A percentile compares a stretch with the other conserved stretches of the same genome.
Evolutionary conservation across 306 rosid genomes (phyloP).

Genomic region (Comarum palustre): DNA sequence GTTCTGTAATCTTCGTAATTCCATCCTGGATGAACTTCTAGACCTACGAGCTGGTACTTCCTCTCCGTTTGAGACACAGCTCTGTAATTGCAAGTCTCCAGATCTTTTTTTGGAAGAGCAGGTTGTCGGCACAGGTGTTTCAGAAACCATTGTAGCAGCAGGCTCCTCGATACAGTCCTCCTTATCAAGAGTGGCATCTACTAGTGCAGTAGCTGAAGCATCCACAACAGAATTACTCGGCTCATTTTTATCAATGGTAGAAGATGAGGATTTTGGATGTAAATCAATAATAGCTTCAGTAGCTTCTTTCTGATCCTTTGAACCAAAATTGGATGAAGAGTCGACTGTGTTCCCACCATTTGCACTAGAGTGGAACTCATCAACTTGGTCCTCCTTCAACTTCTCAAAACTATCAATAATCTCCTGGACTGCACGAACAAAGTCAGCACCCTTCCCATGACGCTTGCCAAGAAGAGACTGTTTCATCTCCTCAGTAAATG

Average conservation of each 20-base stretch:
- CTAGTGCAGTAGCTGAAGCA: slow-evolving; percentile 44
- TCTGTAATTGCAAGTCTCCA: slow-evolving; percentile 39
- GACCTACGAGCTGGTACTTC: slow-evolving; percentile 48
- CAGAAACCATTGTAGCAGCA: slow-evolving; percentile 37
- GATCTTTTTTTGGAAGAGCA: slow-evolving; percentile 63
- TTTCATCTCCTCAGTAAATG: slow-evolving; percentile 94
- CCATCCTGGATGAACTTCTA: slow-evolving; percentile 63
- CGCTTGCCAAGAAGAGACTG: slow-evolving; percentile 81
- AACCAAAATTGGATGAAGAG: slow-evolving; percentile 36
- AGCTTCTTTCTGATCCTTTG: slow-evolving; percentile 46
- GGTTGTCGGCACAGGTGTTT: slow-evolving; percentile 43
- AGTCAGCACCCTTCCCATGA: slow-evolving; percentile 90
- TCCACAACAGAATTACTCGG: slow-evolving; percentile 38
- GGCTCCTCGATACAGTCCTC: slow-evolving; percentile 46
- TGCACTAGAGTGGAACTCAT: slow-evolving; percentile 38
- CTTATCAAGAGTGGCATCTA: slow-evolving; percentile 37
- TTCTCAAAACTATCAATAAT: slow-evolving; percentile 73
- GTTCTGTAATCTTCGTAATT: slow-evolving; percentile 39
- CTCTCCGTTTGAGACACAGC: slow-evolving; percentile 36
- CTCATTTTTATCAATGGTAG: slow-evolving; percentile 41
- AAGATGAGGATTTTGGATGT: slow-evolving; percentile 39
- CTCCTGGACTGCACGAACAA: slow-evolving; percentile 88
- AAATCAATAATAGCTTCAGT: slow-evolving; percentile 33
- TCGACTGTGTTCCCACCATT: slow-evolving; percentile 43
- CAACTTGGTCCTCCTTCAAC: slow-evolving; percentile 51